These are phyloP conservation scores for Clitoria ternatea DNA, from an alignment of 306 rosid genomes.

Conservation along the genomic window DNA sequence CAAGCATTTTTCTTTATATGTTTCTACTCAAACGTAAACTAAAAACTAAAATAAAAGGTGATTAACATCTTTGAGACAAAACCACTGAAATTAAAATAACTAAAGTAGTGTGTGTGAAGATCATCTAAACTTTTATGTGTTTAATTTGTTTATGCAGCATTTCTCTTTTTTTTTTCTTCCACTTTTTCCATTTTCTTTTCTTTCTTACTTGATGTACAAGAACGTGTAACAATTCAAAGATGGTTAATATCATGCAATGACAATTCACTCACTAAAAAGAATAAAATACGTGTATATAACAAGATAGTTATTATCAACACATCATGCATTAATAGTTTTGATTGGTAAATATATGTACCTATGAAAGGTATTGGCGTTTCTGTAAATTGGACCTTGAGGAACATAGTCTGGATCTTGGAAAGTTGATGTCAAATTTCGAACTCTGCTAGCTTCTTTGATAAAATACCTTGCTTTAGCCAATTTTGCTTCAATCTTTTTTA, in stretches of 20 bases:
- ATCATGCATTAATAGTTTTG: background rate
- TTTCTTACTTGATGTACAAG: background rate
- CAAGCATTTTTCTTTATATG: too few species aligned
- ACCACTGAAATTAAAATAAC: background rate
- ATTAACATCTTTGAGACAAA: too few species aligned
- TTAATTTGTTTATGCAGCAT: background rate
- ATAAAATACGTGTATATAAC: background rate
- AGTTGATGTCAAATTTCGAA: conserved; percentile 32
- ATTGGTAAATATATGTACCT: conserved; percentile 33
- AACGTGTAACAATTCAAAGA: background rate
- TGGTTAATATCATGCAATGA: background rate
- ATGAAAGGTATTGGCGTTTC: conserved; percentile 46
- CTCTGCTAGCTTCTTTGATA: conserved; percentile 46
- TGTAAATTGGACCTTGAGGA: conserved; percentile 51
- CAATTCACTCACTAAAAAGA: background rate
- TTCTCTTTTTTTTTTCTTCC: too few species aligned
- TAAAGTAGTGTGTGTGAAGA: background rate
- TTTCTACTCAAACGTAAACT: too few species aligned
- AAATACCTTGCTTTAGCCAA: conserved; percentile 41
- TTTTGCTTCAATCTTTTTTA: conserved; percentile 34
- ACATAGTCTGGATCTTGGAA: conserved; percentile 42
- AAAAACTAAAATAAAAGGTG: too few species aligned
- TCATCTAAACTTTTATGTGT: background rate
- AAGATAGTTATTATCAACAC: background rate
- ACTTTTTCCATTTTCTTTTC: background rate